Evolutionary conservation across 2,329 filamentous ascomycete species (phyloP).

Genomic region (Trichophyton schoenleinii): DNA sequence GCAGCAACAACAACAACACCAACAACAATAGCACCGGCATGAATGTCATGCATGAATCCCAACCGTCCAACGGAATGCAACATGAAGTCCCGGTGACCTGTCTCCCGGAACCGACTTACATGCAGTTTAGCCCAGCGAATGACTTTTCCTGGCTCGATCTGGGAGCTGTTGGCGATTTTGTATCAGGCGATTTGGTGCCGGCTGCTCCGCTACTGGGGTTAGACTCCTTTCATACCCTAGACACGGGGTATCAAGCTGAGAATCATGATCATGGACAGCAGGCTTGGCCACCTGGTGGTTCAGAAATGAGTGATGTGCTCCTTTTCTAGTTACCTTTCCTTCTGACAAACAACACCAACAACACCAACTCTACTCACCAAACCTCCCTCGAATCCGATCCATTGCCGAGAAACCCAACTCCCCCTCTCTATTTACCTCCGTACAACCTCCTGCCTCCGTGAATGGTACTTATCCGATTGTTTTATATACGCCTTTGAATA

Average conservation of each 20-base stretch:
- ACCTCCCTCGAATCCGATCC: not conserved
- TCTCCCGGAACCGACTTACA: conserved; percentile 26
- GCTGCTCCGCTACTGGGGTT: conserved; percentile 23
- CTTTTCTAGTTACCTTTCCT: not conserved
- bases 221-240: conserved; percentile 20
- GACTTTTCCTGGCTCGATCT: conserved; percentile 52
- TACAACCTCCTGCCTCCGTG: not conserved
- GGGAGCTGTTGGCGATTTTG: conserved; percentile 47
- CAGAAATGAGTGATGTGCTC: not conserved
- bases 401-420: not conserved
- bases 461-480: not conserved
- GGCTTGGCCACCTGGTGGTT: not conserved
- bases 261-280: not conserved
- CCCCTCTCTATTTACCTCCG: not conserved
- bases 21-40: conserved; percentile 4
- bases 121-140: conserved; percentile 37
- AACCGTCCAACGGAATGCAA: conserved; percentile 4
- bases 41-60: conserved; percentile 12
- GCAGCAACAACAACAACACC: conserved; percentile 15
- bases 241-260: not conserved
- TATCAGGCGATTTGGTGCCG: conserved; percentile 28
- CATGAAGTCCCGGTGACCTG: conserved; percentile 18
- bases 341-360: not conserved
- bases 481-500: not conserved
- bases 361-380: not conserved